phyloP scores from a whole-genome alignment of 352 stramenopile genomes.

The Globisporangium megalacanthum region DNA sequence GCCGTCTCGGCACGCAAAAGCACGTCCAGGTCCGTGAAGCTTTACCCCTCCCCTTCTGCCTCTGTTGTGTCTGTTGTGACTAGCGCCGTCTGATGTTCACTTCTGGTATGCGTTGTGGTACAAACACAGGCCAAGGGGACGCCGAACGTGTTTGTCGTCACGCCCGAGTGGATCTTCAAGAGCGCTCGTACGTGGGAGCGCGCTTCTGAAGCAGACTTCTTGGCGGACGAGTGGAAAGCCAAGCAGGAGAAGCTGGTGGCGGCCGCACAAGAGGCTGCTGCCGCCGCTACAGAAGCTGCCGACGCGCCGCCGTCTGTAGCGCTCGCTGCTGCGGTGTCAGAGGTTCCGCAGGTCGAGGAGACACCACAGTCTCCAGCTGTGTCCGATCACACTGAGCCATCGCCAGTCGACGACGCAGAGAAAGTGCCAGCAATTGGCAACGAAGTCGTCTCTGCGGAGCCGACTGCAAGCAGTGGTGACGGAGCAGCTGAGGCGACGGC shows the following conservation, averaged over 20 bases:
- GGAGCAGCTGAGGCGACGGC: constrained; percentile 17
- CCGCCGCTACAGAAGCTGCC: neutral
- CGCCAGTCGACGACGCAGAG: too few relatives aligned
- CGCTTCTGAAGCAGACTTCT: constrained; percentile 55
- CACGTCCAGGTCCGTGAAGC: constrained; percentile 57
- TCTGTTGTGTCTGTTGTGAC: too few relatives aligned
- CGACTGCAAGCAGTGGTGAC: constrained; percentile 11
- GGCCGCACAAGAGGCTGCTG: constrained; percentile 1
- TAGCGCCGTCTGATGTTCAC: too few relatives aligned
- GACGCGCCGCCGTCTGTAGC: too few relatives aligned
- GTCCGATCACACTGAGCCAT: too few relatives aligned
- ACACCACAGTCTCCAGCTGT: too few relatives aligned
- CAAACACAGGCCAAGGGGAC: constrained; percentile 64
- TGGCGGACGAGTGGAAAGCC: constrained; percentile 56
- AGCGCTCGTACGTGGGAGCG: constrained; percentile 65
- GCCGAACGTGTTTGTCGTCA: constrained; percentile 56
- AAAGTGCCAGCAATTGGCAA: neutral
- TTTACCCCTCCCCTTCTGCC: too few relatives aligned
- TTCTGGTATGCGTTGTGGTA: too few relatives aligned
- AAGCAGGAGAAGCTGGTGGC: constrained; percentile 23
- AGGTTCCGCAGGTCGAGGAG: too few relatives aligned
- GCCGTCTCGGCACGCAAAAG: constrained; percentile 75
- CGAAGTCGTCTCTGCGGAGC: neutral
- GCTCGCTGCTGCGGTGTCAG: too few relatives aligned
- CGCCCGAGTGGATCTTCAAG: constrained; percentile 77